These are phyloP conservation scores for Monilinia fructigena DNA, from an alignment of 2,329 filamentous ascomycete species.

Conservation along the genomic window DNA sequence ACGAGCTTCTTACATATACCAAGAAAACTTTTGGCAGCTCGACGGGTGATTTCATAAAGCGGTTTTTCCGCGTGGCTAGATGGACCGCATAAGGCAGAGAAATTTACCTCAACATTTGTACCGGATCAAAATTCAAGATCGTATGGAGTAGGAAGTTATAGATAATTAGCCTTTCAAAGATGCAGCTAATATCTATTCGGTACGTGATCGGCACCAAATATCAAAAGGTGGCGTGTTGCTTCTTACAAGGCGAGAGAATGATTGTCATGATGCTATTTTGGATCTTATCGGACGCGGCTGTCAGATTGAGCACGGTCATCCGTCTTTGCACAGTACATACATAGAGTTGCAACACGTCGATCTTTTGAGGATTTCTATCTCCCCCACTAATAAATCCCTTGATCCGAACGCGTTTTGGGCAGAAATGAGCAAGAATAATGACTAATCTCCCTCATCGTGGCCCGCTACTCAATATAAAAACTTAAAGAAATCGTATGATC, in stretches of 20 bases:
- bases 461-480: constrained; percentile 20
- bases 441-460: constrained; percentile 30
- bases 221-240: constrained; percentile 12
- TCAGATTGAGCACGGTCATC: background rate
- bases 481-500: constrained; percentile 11
- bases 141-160: background rate
- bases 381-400: background rate
- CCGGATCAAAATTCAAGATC: background rate
- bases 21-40: background rate
- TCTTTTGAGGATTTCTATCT: constrained; percentile 9
- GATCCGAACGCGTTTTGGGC: background rate
- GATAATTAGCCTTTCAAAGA: background rate
- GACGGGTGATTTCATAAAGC: background rate
- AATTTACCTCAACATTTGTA: background rate
- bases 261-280: constrained; percentile 14
- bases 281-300: constrained; percentile 3
- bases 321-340: background rate
- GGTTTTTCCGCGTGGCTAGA: background rate
- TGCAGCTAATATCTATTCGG: background rate
- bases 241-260: constrained; percentile 15
- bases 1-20: background rate
- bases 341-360: no score
- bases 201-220: constrained; percentile 14
- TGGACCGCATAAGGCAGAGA: constrained; percentile 8
- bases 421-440: background rate